Percentiles rank a stretch among this genome's conserved stretches.
Evolutionary conservation across 2,329 filamentous ascomycete species (phyloP).

Genomic region (Penicillium sp.): DNA sequence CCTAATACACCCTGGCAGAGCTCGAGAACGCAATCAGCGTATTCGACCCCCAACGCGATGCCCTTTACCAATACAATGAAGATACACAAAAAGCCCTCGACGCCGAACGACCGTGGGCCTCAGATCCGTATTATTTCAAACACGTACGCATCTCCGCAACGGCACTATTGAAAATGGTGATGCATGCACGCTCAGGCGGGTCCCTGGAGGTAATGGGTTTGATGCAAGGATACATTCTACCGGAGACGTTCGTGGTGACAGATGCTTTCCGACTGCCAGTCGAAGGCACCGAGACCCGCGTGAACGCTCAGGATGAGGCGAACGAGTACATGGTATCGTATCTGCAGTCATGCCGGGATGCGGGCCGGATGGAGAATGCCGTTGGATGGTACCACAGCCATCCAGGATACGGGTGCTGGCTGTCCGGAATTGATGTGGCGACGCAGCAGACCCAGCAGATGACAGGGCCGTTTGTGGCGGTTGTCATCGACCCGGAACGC

Average conservation of each 20-base stretch:
- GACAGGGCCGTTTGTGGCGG: slow-evolving; percentile 87
- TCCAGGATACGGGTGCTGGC: slow-evolving; percentile 96
- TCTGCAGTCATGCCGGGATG: slow-evolving; percentile 68
- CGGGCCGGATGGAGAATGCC: slow-evolving; percentile 81
- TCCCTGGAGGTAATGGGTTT: slow-evolving; percentile 93
- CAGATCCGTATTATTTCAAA: slow-evolving; percentile 84
- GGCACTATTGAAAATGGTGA: slow-evolving; percentile 96
- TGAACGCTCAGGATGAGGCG: slow-evolving; percentile 92
- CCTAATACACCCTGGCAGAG: slow-evolving; percentile 54
- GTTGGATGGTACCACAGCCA: slow-evolving; percentile 99
- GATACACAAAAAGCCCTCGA: slow-evolving; percentile 65
- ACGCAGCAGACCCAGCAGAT: slow-evolving; percentile 88
- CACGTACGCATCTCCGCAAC: slow-evolving; percentile 89
- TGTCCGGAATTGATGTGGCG: slow-evolving; percentile 89
- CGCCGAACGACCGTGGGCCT: slow-evolving; percentile 68
- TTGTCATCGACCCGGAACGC: slow-evolving; percentile 93
- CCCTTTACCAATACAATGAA: slow-evolving; percentile 80
- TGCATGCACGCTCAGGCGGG: slow-evolving; percentile 95
- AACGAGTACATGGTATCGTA: slow-evolving; percentile 97
- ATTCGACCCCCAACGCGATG: slow-evolving; percentile 82
- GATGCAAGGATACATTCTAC: slow-evolving; percentile 91
- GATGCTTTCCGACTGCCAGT: slow-evolving; percentile 92
- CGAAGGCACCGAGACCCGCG: slow-evolving; percentile 95
- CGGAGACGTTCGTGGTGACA: slow-evolving; percentile 81
- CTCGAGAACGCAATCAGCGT: slow-evolving; percentile 81